These are phyloP conservation scores for Sclerotinia trifoliorum DNA, from an alignment of 2,329 filamentous ascomycete species.

Conservation along the genomic window DNA sequence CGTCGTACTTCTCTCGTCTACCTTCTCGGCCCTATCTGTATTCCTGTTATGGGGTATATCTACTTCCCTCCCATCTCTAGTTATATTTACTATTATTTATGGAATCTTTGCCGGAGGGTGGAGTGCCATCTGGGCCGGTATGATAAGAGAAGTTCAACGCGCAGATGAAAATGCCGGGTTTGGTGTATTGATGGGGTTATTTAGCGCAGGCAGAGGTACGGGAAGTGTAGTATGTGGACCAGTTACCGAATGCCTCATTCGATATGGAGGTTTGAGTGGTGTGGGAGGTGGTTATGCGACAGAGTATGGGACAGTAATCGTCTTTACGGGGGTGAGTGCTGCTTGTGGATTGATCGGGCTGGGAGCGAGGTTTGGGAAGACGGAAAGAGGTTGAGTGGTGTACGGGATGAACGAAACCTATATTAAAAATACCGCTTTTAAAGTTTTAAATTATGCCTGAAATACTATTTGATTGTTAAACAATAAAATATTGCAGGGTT, in stretches of 20 bases:
- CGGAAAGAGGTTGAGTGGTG: neutral
- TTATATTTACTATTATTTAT: conserved; percentile 53
- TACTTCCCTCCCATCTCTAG: conserved; percentile 45
- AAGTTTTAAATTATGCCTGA: too few species aligned
- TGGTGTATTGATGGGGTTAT: conserved; percentile 44
- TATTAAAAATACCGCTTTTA: neutral
- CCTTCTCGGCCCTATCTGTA: conserved; percentile 49
- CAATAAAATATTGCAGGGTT: too few species aligned
- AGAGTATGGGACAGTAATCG: conserved; percentile 52
- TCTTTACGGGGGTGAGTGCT: conserved; percentile 55
- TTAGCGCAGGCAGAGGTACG: conserved; percentile 60
- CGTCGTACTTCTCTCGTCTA: conserved; percentile 50
- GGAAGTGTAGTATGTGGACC: conserved; percentile 60
- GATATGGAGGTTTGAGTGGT: conserved; percentile 46
- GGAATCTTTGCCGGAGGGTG: conserved; percentile 59
- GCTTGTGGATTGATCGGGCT: conserved; percentile 41
- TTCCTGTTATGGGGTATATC: conserved; percentile 57
- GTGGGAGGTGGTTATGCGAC: conserved; percentile 47
- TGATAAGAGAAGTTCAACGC: conserved; percentile 31
- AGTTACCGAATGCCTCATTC: conserved; percentile 53
- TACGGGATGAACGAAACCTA: neutral
- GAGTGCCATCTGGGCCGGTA: conserved; percentile 48
- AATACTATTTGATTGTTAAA: too few species aligned
- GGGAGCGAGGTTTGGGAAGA: conserved; percentile 16
- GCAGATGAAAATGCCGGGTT: conserved; percentile 24